These are phyloP conservation scores for Aureobasidium sp. DNA, from an alignment of 2,329 filamentous ascomycete genomes.

Conservation along the genomic window DNA sequence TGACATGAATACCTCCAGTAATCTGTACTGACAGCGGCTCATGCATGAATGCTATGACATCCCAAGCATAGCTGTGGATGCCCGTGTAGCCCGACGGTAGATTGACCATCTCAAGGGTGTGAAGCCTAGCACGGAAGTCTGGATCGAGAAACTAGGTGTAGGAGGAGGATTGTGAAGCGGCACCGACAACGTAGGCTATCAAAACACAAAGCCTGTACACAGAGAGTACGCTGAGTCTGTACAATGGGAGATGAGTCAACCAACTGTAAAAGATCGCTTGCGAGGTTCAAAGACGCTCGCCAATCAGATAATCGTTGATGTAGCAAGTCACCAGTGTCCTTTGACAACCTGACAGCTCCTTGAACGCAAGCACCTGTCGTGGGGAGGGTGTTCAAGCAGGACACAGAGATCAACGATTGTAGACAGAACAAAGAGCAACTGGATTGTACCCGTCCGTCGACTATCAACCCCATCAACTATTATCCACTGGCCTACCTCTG, in stretches of 20 bases:
- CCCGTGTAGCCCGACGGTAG: background rate
- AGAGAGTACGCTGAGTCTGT: too few species aligned
- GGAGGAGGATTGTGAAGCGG: too few species aligned
- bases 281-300: too few species aligned
- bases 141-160: too few species aligned
- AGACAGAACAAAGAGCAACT: background rate
- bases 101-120: background rate
- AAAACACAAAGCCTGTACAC: too few species aligned
- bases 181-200: too few species aligned
- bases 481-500: background rate
- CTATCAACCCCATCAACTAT: background rate
- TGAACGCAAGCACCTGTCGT: too few species aligned
- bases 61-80: constrained; percentile 6
- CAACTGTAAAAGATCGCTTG: background rate
- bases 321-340: too few species aligned
- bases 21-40: constrained; percentile 15
- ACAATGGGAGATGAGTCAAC: too few species aligned
- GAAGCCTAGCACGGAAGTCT: background rate
- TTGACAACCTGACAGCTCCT: too few species aligned
- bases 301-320: too few species aligned
- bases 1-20: constrained; percentile 17
- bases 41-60: constrained; percentile 13
- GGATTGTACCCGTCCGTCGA: background rate
- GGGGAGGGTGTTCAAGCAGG: too few species aligned
- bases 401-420: background rate